Evolutionary conservation across 208 protist species (phyloP).

Genomic region (Blastocrithidia nonstop): DNA sequence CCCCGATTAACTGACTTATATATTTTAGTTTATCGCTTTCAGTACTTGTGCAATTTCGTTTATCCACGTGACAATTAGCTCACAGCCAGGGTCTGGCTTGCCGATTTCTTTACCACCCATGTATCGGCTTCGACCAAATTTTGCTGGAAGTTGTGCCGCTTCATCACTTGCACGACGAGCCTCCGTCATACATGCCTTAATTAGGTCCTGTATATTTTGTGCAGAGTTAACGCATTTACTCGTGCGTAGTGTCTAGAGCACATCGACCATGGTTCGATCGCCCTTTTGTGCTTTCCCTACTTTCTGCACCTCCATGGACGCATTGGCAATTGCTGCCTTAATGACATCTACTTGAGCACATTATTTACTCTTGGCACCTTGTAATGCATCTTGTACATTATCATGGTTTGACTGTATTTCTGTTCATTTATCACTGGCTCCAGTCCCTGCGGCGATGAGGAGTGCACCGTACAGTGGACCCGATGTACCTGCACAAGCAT

Average conservation of each 20-base stretch:
- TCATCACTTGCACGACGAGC: slow-evolving; percentile 14
- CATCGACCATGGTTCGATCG: slow-evolving; percentile 61
- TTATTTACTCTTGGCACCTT: too few species aligned
- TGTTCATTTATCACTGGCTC: too few species aligned
- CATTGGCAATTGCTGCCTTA: slow-evolving; percentile 13
- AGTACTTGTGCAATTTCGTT: slow-evolving; percentile 6
- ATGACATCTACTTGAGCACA: slow-evolving; percentile 8
- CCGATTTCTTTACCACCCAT: slow-evolving; percentile 40
- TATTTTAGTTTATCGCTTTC: too few species aligned
- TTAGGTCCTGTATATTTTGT: slow-evolving; percentile 14
- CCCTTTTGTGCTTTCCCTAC: slow-evolving; percentile 26
- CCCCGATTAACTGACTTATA: too few species aligned
- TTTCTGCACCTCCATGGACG: slow-evolving; percentile 22
- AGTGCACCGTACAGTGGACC: slow-evolving; percentile 51
- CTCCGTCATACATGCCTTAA: slow-evolving; percentile 14
- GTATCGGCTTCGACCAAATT: slow-evolving; percentile 36
- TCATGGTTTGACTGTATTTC: too few species aligned
- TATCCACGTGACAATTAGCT: slow-evolving; percentile 33
- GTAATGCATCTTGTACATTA: too few species aligned
- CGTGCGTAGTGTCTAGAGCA: slow-evolving; percentile 20
- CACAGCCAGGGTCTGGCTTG: slow-evolving; percentile 28
- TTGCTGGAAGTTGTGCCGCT: slow-evolving; percentile 21
- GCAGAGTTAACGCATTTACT: slow-evolving; percentile 12
- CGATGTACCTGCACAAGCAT: slow-evolving; percentile 36
- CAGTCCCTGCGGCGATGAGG: slow-evolving; percentile 18